Evolutionary conservation across 129 eudicot species (phyloP).

Genomic region (Glebionis coronaria): DNA sequence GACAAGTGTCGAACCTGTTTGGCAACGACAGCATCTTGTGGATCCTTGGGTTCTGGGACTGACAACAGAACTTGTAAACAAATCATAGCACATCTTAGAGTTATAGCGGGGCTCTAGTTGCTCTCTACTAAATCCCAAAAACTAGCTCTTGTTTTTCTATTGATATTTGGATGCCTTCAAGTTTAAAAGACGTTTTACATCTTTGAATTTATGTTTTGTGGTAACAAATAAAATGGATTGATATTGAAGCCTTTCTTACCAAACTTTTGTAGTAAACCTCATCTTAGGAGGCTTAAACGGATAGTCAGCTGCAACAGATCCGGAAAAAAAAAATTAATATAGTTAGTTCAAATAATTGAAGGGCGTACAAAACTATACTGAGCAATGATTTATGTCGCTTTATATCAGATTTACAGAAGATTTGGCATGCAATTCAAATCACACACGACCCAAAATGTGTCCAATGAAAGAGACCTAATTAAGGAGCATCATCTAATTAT

Average conservation of each 20-base stretch:
- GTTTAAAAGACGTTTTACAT: conserved; percentile 9
- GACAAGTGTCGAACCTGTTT: background rate
- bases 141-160: conserved; percentile 38
- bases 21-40: no score
- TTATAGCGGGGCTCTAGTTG: conserved; percentile 43
- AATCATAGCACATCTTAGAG: no score
- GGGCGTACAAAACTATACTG: no score
- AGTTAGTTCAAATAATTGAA: no score
- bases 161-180: conserved; percentile 40
- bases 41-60: no score
- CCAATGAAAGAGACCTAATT: background rate
- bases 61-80: no score
- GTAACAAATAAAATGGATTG: background rate
- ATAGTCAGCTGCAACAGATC: conserved; percentile 66
- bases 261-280: no score
- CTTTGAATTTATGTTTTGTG: conserved; percentile 8
- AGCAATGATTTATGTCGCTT: no score
- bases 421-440: background rate
- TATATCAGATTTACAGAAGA: background rate
- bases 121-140: conserved; percentile 35
- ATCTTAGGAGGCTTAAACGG: conserved; percentile 90
- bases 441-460: background rate
- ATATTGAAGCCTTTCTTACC: background rate
- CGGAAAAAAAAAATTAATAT: conserved; percentile 3
- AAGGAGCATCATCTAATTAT: background rate